Evolutionary conservation across 139 green algal genomes (phyloP), one percentile per base, ranked within the genome.

Genomic region (Nannochloris sp.): DNA sequence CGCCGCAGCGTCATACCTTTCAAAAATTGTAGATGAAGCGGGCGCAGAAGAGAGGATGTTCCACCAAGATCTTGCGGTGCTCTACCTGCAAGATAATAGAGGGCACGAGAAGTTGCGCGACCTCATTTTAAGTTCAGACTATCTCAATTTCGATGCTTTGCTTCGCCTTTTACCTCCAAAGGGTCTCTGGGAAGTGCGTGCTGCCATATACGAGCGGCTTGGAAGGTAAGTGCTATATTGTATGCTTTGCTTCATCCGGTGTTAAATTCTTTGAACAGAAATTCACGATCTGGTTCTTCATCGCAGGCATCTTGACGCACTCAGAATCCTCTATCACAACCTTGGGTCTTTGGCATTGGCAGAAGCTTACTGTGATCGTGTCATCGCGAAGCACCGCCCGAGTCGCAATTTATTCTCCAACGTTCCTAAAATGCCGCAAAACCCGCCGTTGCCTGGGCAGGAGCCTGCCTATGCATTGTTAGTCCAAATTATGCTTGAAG

Each of bases 131-230:
- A 72, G 60, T 9, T 87, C 77, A 4, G 48, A 75, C 3, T 80
- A 87, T 73, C 78, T 94, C 0, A 76, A 90, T 65, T 82, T 78
- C 19, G 47, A 85, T 7, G 74, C 77, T 14, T 71, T 93, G 38
- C 76, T 95, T 53, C 70, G 64, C 10, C 71, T 88, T 46, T 60
- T 92, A 60, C 86, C 86, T 3, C 24, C 64, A 25, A 27, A 37
- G 12, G 42, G 46, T 7, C 72, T 95, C 36, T 74, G 82, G 12
- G 84, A 93, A 60, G 80, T 93, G 45, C 75, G 83, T 4, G 89
- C 89, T 4, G 68, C 92, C 15, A 81, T 96, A 74, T 72, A 93
- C 37, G 84, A 91, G 71, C 80, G 78, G 1, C 58, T 95, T 45
- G 80, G 81, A 6, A 65, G 67, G 67, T 73, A 35, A 10, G 67